A percentile compares a stretch with the other conserved stretches of the same genome.
Conservation (phyloP, 2,329 filamentous ascomycete genomes). For the Furcasterigmium furcatum region DNA sequence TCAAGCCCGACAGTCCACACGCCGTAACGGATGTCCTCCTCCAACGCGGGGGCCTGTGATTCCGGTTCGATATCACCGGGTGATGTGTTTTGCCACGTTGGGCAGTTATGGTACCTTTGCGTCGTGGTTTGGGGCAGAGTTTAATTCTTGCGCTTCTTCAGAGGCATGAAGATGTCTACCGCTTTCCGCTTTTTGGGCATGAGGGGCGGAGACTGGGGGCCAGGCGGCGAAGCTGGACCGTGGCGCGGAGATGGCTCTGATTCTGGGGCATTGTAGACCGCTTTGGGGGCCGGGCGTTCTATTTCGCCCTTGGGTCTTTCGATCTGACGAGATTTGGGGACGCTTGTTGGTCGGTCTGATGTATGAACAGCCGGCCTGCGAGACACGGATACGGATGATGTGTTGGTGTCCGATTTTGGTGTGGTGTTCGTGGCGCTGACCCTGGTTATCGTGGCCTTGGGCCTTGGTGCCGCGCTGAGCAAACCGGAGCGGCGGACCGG, state of each 20-base stretch:
- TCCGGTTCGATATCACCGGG: too few relatives aligned
- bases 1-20: too few relatives aligned
- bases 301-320: too few relatives aligned
- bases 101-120: too few relatives aligned
- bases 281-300: too few relatives aligned
- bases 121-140: too few relatives aligned
- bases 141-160: slow-evolving; percentile 30
- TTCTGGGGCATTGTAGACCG: too few relatives aligned
- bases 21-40: too few relatives aligned
- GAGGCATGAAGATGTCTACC: slow-evolving; percentile 48
- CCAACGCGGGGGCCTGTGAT: too few relatives aligned
- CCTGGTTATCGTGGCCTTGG: slow-evolving; percentile 5
- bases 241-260: neutral
- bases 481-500: neutral
- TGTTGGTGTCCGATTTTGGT: too few relatives aligned
- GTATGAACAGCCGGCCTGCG: neutral
- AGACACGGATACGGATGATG: too few relatives aligned
- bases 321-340: neutral
- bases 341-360: neutral
- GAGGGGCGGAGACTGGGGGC: neutral
- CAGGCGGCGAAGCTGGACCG: slow-evolving; percentile 5
- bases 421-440: slow-evolving; percentile 17
- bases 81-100: too few relatives aligned
- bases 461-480: neutral
- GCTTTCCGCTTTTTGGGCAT: slow-evolving; percentile 36